Conservation (phyloP, 2,329 filamentous ascomycete genomes). For the Diaporthe longicolla region DNA sequence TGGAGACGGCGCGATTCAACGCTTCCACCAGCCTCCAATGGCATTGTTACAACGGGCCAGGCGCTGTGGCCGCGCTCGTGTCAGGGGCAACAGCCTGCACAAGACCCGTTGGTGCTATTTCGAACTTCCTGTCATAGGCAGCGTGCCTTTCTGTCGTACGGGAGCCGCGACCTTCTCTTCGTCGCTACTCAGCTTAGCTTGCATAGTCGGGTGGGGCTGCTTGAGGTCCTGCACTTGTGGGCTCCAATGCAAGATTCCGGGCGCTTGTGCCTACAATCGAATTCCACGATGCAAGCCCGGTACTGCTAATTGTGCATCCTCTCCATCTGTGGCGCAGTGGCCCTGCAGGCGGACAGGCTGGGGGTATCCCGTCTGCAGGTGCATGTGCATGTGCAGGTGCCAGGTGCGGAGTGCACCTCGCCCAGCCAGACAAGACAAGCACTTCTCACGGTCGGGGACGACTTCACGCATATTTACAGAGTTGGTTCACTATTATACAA, state of each 20-base stretch:
- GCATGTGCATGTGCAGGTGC: slow-evolving; percentile 39
- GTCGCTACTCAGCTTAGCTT: not conserved
- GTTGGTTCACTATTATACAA: slow-evolving; percentile 1
- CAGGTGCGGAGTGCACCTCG: slow-evolving; percentile 35
- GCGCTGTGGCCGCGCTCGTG: slow-evolving; percentile 19
- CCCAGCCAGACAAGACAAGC: slow-evolving; percentile 37
- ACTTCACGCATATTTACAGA: slow-evolving; percentile 38
- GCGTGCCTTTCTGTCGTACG: not conserved
- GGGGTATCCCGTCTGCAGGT: slow-evolving; percentile 39
- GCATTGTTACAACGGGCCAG: slow-evolving; percentile 26
- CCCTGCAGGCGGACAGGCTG: slow-evolving; percentile 41
- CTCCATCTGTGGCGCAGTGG: slow-evolving; percentile 39
- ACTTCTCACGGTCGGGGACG: slow-evolving; percentile 27
- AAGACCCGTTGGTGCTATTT: not conserved
- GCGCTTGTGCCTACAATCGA: slow-evolving; percentile 31
- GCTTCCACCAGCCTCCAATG: slow-evolving; percentile 2
- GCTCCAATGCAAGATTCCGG: slow-evolving; percentile 39
- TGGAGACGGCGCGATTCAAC: slow-evolving; percentile 23
- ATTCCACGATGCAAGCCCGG: slow-evolving; percentile 31
- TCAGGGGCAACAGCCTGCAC: slow-evolving; percentile 15
- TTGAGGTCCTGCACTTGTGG: slow-evolving; percentile 5
- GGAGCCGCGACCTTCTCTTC: not conserved
- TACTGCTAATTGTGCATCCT: slow-evolving; percentile 29
- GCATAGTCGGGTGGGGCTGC: slow-evolving; percentile 30
- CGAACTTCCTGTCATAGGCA: not conserved